These are phyloP conservation scores for Ustilago crameri DNA, from an alignment of 1,284 basidiomycete genomes.

Conservation along the genomic window DNA sequence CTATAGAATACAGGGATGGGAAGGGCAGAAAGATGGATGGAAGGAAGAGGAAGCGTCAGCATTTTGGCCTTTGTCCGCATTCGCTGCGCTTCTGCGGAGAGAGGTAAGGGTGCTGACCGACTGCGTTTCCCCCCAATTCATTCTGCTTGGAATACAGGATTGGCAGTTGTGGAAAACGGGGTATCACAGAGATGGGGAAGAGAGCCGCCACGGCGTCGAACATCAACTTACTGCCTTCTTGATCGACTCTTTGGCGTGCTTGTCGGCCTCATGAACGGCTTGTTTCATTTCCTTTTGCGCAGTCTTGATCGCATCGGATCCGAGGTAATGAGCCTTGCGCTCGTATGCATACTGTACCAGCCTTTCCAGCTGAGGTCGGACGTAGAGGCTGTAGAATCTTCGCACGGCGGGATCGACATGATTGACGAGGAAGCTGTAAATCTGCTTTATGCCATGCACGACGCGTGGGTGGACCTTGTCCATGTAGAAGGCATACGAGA, in stretches of 20 bases:
- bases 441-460: conserved; percentile 36
- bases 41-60: conserved; percentile 12
- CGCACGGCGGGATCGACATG: conserved; percentile 55
- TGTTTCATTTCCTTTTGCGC: conserved; percentile 44
- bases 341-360: conserved; percentile 54
- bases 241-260: conserved; percentile 39
- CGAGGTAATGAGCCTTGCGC: conserved; percentile 51
- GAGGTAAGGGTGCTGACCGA: not conserved
- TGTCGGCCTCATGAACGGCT: conserved; percentile 27
- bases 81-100: not conserved
- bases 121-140: not conserved
- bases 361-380: conserved; percentile 58
- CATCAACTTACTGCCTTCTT: conserved; percentile 49
- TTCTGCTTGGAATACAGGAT: not conserved
- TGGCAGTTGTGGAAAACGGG: not conserved
- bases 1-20: conserved; percentile 18
- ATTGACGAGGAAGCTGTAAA: conserved; percentile 55
- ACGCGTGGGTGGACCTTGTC: conserved; percentile 60
- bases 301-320: conserved; percentile 47
- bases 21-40: not conserved
- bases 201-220: no score
- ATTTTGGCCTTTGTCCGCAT: not conserved
- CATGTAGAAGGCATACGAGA: conserved; percentile 55
- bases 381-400: conserved; percentile 54
- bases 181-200: not conserved